Percentiles rank a stretch among this genome's conserved stretches.
phyloP scores from a whole-genome alignment of 2,329 filamentous ascomycete genomes.

The Colletotrichum navitas region DNA sequence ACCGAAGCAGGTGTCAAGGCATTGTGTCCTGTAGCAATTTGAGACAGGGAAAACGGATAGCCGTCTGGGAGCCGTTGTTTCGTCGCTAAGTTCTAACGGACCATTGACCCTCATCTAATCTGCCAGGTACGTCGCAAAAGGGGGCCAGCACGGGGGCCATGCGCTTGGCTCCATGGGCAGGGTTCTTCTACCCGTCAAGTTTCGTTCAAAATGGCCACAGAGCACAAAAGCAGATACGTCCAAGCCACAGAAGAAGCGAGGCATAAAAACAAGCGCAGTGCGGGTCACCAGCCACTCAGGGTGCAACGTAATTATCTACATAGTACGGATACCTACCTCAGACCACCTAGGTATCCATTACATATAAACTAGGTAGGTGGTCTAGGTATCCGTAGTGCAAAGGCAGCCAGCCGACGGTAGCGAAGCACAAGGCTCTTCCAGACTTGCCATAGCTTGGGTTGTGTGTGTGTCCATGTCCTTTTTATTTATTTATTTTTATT shows the following conservation, averaged over 20 bases:
- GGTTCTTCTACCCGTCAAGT: slow-evolving; percentile 8
- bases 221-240: neutral
- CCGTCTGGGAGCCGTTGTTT: slow-evolving; percentile 34
- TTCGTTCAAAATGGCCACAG: neutral
- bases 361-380: no score
- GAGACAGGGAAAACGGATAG: slow-evolving; percentile 30
- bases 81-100: slow-evolving; percentile 33
- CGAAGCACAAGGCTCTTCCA: slow-evolving; percentile 5
- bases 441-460: neutral
- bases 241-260: neutral
- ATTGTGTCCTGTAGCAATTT: neutral
- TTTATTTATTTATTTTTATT: no score
- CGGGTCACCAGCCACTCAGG: neutral
- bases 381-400: neutral
- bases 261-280: neutral
- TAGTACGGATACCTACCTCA: no score
- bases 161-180: slow-evolving; percentile 25
- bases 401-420: neutral
- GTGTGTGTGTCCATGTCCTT: neutral
- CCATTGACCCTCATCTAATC: slow-evolving; percentile 37
- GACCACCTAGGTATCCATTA: neutral
- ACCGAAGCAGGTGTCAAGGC: slow-evolving; percentile 5
- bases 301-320: neutral
- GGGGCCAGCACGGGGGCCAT: slow-evolving; percentile 28
- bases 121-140: slow-evolving; percentile 32